Evolutionary conservation across 371 early-diverging fungal genomes (phyloP), one percentile per base, ranked within the genome.

Genomic region (Choanephora cucurbitarum): DNA sequence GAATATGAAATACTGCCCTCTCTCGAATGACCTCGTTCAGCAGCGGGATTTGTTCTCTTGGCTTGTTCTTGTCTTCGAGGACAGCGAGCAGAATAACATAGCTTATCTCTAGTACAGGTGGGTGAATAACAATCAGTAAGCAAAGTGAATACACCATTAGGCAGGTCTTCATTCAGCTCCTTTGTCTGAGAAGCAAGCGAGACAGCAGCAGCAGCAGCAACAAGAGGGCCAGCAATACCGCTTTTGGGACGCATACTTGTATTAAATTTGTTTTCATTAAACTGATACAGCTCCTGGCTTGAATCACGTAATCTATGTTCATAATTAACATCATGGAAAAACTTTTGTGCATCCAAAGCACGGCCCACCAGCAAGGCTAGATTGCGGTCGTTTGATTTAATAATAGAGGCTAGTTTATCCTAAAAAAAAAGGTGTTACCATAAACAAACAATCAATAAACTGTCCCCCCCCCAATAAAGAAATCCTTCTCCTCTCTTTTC

Each of bases 311-410:
- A 81, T 5, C 87, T 80, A 69, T 88, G 89, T 41, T 86, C 87
- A 61, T 90, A 94, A 14, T 85, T 88, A 21, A 94, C 94, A 72
- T 96, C 94, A 60, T 93, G 91, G 64, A 96, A 92, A 59, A 94
- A 86, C 46, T 80, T 84, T 67, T 96, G 95, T 10, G 89, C 80
- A 65, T 91, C 94, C 60, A 96, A 67, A 9, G 93, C 87, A n/a
- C 95, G 82, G 3, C 95, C 95, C 10, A 93, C 69, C 2, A 92
- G 71, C 5, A 95, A 67, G 1, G 94, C 91, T 48, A 94, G 63
- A 54, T 94, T 93, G 45, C 96, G 83, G 64, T 96, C 95, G 3
- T 80, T 84, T 0, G 93, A 88, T 57, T 85, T 80, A 64, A 93
- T 90, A 28, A 94, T 82, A 9, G 60, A 70, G 1, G 78, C 75